Evolutionary conservation across 1,284 basidiomycete species (phyloP), one percentile per base, ranked within the genome.

Genomic region (Fistulinella cinereoalba): DNA sequence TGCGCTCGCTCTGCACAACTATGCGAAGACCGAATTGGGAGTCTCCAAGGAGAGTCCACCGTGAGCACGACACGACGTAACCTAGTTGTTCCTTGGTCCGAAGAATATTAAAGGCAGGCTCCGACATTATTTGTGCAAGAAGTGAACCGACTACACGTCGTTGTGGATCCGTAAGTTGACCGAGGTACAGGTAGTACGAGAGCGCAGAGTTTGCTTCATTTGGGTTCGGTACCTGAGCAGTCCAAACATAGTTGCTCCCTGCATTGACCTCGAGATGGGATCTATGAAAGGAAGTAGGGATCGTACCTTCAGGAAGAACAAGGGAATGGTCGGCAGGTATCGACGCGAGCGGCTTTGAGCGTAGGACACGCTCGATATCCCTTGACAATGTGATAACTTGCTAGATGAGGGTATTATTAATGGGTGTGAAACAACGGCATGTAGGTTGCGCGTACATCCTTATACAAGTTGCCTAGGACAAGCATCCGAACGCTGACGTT

Each of bases 51-150:
- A 85, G 64, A 22, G 71, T 62, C 75, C 77, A 80, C 29, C 73
- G 68, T 0, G 77, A 74, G 46, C 80, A 80, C 3, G 73, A 78
- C 33, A 93, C 92, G 41, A 96, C 77, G 65, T 99, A 99, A 11
- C 97, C 97, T 0, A 99, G 78, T 67, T 99, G 97, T 66, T 99
- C 93, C 66, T 94, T 86, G 3, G 96, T 98, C n/a, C 97, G 85
- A 33, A 99, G 78, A 29, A 87, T 74, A 62, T 97, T 88, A 70
- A 99, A 99, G n/a, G 87, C 80, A 1, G 96, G 95, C 61, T 99
- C 97, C 10, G 77, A 73, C 28, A 92, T 73, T 50, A 97, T 87
- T 59, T 93, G 92, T 0, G 77, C 76, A 28, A 89, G 74, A 27
- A 92, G 73, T 7, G 77, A 69, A 38, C 80, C 73, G 2, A 73